These are phyloP conservation scores for Infundibulicybe gibba DNA, from an alignment of 768 basidiomycete species.

Conservation along the genomic window DNA sequence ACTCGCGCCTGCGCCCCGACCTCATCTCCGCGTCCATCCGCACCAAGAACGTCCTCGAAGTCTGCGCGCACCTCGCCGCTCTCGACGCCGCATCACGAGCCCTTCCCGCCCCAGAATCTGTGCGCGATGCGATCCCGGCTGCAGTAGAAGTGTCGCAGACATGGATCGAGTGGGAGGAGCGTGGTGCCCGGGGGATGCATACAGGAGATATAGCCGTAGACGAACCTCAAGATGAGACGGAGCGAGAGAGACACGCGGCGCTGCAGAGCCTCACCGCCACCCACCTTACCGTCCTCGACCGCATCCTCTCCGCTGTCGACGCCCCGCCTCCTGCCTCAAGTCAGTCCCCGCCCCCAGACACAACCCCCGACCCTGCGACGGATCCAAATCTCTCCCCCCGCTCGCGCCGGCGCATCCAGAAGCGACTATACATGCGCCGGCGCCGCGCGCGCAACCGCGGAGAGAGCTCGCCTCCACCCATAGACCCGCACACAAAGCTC, in stretches of 20 bases:
- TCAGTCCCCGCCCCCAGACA: constrained; percentile 1
- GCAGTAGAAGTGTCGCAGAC: constrained; percentile 49
- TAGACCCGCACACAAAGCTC: constrained; percentile 18
- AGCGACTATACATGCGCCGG: constrained; percentile 71
- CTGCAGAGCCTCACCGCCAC: constrained; percentile 12
- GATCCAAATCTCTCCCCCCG: constrained; percentile 34
- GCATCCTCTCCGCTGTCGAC: constrained; percentile 12
- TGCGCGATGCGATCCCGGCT: constrained; percentile 18
- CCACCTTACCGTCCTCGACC: constrained; percentile 23
- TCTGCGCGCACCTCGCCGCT: constrained; percentile 60
- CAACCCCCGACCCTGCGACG: constrained; percentile 7
- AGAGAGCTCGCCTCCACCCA: neutral
- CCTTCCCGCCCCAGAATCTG: constrained; percentile 9
- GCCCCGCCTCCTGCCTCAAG: constrained; percentile 8
- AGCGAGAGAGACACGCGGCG: constrained; percentile 8
- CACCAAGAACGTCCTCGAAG: constrained; percentile 64
- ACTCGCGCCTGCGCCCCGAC: constrained; percentile 76
- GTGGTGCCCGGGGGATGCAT: constrained; percentile 22
- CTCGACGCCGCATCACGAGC: constrained; percentile 31
- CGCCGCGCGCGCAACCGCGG: constrained; percentile 53
- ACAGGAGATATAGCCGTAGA: constrained; percentile 26
- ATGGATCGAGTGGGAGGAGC: constrained; percentile 49
- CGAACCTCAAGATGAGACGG: constrained; percentile 5
- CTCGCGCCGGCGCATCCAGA: constrained; percentile 52
- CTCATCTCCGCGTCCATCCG: constrained; percentile 66